phyloP scores from a whole-genome alignment of 768 basidiomycete genomes.

The Rhodotorula taiwanensis region DNA sequence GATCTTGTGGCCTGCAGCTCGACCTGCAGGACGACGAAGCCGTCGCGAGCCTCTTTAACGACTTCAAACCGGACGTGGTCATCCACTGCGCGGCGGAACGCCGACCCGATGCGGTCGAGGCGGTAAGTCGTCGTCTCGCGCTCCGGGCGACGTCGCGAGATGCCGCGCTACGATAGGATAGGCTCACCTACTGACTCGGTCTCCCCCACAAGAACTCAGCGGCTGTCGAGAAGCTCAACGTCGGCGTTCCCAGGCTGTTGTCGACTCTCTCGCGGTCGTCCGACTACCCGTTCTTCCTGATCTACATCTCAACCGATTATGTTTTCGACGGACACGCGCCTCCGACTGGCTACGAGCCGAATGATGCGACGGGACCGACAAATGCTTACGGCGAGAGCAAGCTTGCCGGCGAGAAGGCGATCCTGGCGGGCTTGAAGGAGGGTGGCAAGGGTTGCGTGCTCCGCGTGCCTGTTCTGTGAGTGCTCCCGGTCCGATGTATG shows the following conservation, averaged over 20 bases:
- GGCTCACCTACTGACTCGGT: no score
- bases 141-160: no score
- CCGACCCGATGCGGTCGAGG: constrained; percentile 85
- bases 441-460: constrained; percentile 61
- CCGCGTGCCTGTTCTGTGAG: constrained; percentile 81
- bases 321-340: constrained; percentile 92
- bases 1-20: no score
- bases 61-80: constrained; percentile 64
- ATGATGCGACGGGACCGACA: constrained; percentile 67
- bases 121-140: constrained; percentile 50
- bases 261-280: constrained; percentile 59
- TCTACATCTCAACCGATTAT: constrained; percentile 96
- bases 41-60: constrained; percentile 54
- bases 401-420: constrained; percentile 74
- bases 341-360: constrained; percentile 62
- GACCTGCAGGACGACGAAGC: constrained; percentile 61
- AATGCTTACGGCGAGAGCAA: constrained; percentile 85
- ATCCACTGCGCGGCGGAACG: constrained; percentile 95
- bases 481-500: no score
- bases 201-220: constrained; percentile 63
- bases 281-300: constrained; percentile 52
- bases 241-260: constrained; percentile 63
- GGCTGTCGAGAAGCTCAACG: constrained; percentile 68
- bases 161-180: no score
- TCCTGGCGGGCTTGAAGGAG: constrained; percentile 54